Evolutionary conservation across 106 monocot genomes (phyloP).

Genomic region (Allium cepa): DNA sequence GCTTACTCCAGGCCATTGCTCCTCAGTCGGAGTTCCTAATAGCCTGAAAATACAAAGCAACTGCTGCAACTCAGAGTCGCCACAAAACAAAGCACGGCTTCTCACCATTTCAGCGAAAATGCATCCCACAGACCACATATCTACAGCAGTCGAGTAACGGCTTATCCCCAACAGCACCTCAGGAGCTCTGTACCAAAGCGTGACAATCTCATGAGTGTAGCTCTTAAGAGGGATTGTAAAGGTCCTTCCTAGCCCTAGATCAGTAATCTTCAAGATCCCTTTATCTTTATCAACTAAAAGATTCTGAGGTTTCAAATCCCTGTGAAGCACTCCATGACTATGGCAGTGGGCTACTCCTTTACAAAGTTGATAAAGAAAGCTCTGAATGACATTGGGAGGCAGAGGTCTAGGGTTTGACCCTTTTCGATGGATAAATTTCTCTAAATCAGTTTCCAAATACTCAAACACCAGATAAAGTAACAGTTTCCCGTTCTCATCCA

Average conservation of each 20-base stretch:
- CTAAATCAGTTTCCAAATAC: no score
- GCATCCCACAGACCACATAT: constrained; percentile 99
- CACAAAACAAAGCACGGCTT: no score
- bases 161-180: constrained; percentile 82
- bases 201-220: constrained; percentile 99
- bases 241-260: constrained; percentile 89
- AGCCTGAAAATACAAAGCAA: no score
- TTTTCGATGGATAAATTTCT: no score
- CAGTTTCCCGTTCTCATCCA: no score
- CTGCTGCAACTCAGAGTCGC: no score
- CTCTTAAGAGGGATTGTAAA: constrained; percentile 83
- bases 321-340: constrained; percentile 95
- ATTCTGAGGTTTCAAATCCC: constrained; percentile 98
- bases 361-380: no score
- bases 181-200: constrained; percentile 99
- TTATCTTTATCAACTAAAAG: constrained; percentile 91
- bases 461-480: no score
- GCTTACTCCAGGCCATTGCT: no score
- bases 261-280: constrained; percentile 74
- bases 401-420: no score
- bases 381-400: no score
- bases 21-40: no score
- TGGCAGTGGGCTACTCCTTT: constrained; percentile 81
- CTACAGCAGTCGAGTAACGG: constrained; percentile 86
- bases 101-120: constrained; percentile 39